Base-by-base conservation (phyloP, 2,329 filamentous ascomycete genomes). In the Pseudogymnoascus sp. region DNA sequence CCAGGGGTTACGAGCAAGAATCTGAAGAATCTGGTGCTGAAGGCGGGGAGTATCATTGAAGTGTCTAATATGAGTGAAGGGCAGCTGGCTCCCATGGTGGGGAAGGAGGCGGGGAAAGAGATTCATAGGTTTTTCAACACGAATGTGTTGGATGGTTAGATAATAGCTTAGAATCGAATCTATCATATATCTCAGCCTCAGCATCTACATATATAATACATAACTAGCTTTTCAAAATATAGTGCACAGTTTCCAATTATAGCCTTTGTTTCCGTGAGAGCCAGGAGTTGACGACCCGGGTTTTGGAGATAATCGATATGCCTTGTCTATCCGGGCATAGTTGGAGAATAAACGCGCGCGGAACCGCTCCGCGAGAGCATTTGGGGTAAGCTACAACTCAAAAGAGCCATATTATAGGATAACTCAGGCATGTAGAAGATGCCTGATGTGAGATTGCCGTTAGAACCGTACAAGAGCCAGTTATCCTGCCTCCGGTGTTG, bases 1-100 rank as follows among this genome's bases (percentile, higher is more conserved):
- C 95, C 95, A 0, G 95, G 95, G 0, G 84, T 97, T 12, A 93
- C 85, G 36, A 86, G 87, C 10, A 89, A 91, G 76, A 92, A 90
- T 66, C 80, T 96, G 36, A 86, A 84, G 71, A 85, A 84, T 66
- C 70, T 99, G 54, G 86, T 89, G 36, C 71, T 92, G 18, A 83
- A 90, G 72, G 85, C 88, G 68, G 87, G 88, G 68, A 96, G 86
- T 75, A 80, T 99, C 36, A 79, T 81, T 62, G 92, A 96, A 70
- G 81, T 99, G 68, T 91, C 91, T 34, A 96, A 97, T 76, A 91
- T 96, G 85, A 81, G 80, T n/a, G 81, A 86, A 65, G 82, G 83
- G 60, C 89, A 93, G 69, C 76, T 99, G 66, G 83, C 86, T 67
- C 83, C 83, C 31, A 68, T 96, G 64, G 86, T 97, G 23, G 95